Evolutionary conservation across 2,329 filamentous ascomycete species (phyloP).

Genomic region (Claviceps sp.): DNA sequence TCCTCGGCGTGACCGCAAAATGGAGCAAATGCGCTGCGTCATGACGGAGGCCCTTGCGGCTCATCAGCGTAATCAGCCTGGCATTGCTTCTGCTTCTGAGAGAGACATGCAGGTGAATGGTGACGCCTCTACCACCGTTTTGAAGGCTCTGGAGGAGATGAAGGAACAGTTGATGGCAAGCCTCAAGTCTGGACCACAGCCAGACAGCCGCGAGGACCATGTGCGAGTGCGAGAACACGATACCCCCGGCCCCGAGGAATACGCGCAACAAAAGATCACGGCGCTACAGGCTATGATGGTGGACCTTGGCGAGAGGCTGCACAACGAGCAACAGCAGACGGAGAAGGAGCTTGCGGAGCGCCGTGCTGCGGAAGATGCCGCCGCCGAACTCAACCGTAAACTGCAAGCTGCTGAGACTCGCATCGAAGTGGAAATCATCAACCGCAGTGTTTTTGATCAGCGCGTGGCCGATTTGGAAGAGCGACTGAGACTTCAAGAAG

Average conservation of each 20-base stretch:
- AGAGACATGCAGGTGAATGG: constrained; percentile 12
- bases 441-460: constrained; percentile 43
- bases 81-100: constrained; percentile 12
- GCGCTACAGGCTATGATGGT: constrained; percentile 47
- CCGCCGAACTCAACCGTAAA: constrained; percentile 39
- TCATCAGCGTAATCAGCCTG: constrained; percentile 33
- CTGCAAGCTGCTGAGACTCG: constrained; percentile 44
- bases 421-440: constrained; percentile 47
- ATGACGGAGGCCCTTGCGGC: constrained; percentile 60
- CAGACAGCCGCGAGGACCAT: constrained; percentile 35
- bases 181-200: constrained; percentile 15
- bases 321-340: constrained; percentile 31
- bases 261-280: constrained; percentile 38
- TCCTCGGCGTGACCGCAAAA: constrained; percentile 61
- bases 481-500: constrained; percentile 50
- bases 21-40: constrained; percentile 67
- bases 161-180: constrained; percentile 31
- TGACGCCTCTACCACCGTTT: constrained; percentile 37
- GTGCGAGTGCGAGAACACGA: constrained; percentile 36
- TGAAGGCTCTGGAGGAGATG: constrained; percentile 55
- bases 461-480: constrained; percentile 58
- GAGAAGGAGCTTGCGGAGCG: constrained; percentile 36
- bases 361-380: constrained; percentile 38
- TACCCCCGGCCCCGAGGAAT: constrained; percentile 35
- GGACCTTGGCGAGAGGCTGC: constrained; percentile 45